Conservation (phyloP, 2,329 filamentous ascomycete genomes). For the Phoma sp. region DNA sequence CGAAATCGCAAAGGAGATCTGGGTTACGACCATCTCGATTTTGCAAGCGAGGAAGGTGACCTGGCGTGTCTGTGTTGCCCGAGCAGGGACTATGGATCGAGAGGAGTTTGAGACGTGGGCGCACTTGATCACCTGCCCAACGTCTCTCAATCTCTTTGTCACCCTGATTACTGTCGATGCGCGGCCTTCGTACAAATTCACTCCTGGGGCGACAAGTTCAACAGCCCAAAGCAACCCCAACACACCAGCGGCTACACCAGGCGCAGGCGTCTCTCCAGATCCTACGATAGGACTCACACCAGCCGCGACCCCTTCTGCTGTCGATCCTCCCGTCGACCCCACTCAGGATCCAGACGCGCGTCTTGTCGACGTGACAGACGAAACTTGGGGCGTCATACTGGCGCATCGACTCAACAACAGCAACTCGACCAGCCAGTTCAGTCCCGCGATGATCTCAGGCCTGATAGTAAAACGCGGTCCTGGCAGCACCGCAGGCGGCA, state of each 20-base stretch:
- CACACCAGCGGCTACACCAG: conserved; percentile 28
- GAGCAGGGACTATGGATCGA: conserved; percentile 70
- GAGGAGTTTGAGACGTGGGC: conserved; percentile 63
- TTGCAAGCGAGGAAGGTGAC: conserved; percentile 72
- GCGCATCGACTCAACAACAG: conserved; percentile 60
- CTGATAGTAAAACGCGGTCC: conserved; percentile 52
- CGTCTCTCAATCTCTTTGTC: conserved; percentile 46
- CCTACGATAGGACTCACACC: conserved; percentile 60
- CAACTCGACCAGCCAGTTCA: conserved; percentile 42
- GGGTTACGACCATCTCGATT: conserved; percentile 77
- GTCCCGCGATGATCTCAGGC: conserved; percentile 50
- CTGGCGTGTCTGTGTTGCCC: conserved; percentile 79
- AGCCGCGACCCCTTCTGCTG: conserved; percentile 67
- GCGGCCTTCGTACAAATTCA: conserved; percentile 66
- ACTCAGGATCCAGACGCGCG: conserved; percentile 66
- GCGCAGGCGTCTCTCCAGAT: conserved; percentile 45
- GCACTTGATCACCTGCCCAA: conserved; percentile 43
- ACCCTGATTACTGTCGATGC: conserved; percentile 70
- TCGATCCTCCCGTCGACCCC: conserved; percentile 51
- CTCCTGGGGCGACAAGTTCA: conserved; percentile 54
- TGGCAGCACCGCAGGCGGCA: conserved; percentile 10
- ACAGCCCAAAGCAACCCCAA: conserved; percentile 22
- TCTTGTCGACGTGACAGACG: conserved; percentile 74
- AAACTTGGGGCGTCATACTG: conserved; percentile 76
- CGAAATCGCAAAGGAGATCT: conserved; percentile 76